Evolutionary conservation across 1,284 basidiomycete species (phyloP).

Genomic region (Cutaneotrichosporon cutaneum): DNA sequence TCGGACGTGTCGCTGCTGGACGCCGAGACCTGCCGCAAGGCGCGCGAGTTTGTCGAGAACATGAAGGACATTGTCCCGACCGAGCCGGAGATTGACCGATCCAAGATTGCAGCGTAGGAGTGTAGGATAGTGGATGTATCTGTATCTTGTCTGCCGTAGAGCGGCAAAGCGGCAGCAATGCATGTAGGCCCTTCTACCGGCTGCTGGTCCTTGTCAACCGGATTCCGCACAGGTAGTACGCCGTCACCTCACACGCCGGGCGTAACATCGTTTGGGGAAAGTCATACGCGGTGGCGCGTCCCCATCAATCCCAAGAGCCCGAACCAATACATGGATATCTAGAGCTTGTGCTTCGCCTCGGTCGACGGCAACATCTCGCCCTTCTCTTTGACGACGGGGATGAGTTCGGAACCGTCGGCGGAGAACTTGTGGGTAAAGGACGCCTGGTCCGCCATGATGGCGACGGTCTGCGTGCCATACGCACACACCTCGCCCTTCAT

Average conservation of each 20-base stretch:
- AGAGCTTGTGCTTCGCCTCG: slow-evolving; percentile 13
- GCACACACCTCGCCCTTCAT: slow-evolving; percentile 15
- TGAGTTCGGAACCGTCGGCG: slow-evolving; percentile 8
- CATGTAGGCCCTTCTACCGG: background rate
- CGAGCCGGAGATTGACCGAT: slow-evolving; percentile 1
- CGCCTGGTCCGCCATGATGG: background rate
- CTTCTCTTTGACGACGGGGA: slow-evolving; percentile 9
- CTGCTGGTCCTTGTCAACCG: no score
- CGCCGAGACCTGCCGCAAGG: slow-evolving; percentile 4
- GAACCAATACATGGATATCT: slow-evolving; percentile 1
- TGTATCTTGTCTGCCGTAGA: background rate
- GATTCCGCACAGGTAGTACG: no score
- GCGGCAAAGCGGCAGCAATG: background rate
- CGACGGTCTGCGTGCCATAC: slow-evolving; percentile 21
- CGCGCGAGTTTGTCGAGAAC: slow-evolving; percentile 3
- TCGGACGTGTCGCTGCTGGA: slow-evolving; percentile 1
- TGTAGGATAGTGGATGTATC: slow-evolving; percentile 2
- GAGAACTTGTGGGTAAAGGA: slow-evolving; percentile 8
- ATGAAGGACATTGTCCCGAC: slow-evolving; percentile 5
- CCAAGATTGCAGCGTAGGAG: background rate
- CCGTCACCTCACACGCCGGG: no score
- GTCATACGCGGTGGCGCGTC: background rate
- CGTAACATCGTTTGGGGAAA: background rate
- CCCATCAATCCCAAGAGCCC: background rate
- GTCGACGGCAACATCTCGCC: background rate